Percentiles rank a stretch among this genome's conserved stretches.
phyloP scores from a whole-genome alignment of 148 eudicot genomes.

The Rhododendron ovatum region DNA sequence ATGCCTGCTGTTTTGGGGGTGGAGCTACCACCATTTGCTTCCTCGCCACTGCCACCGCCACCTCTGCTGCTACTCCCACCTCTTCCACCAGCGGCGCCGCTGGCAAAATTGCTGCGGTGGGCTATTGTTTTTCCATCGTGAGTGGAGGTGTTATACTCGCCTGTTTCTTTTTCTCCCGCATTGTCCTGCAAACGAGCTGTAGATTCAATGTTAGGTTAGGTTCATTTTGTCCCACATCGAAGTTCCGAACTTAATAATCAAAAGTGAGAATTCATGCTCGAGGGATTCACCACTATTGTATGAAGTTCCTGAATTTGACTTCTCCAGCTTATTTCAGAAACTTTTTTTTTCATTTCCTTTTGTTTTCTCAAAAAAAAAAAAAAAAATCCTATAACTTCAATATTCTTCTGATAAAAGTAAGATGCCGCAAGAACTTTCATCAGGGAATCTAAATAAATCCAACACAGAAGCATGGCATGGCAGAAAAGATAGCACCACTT shows the following conservation, averaged over 20 bases:
- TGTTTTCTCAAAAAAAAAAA: too few relatives aligned
- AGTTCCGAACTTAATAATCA: not conserved
- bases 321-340: not conserved
- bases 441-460: not conserved
- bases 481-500: not conserved
- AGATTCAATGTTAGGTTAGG: not conserved
- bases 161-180: not conserved
- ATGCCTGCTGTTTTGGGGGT: not conserved
- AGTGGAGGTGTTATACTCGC: not conserved
- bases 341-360: too few relatives aligned
- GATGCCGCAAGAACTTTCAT: not conserved
- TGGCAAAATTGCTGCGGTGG: not conserved
- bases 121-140: not conserved
- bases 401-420: not conserved
- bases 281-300: not conserved
- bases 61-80: not conserved
- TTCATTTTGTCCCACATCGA: not conserved
- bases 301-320: not conserved
- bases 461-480: not conserved
- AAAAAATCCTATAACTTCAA: too few relatives aligned
- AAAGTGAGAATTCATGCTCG: not conserved
- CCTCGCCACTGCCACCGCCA: not conserved
- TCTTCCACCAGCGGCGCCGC: not conserved
- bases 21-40: not conserved
- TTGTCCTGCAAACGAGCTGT: conserved; percentile 1